These are phyloP conservation scores for Hygrocybe punicea DNA, from an alignment of 768 basidiomycete species.

Conservation along the genomic window DNA sequence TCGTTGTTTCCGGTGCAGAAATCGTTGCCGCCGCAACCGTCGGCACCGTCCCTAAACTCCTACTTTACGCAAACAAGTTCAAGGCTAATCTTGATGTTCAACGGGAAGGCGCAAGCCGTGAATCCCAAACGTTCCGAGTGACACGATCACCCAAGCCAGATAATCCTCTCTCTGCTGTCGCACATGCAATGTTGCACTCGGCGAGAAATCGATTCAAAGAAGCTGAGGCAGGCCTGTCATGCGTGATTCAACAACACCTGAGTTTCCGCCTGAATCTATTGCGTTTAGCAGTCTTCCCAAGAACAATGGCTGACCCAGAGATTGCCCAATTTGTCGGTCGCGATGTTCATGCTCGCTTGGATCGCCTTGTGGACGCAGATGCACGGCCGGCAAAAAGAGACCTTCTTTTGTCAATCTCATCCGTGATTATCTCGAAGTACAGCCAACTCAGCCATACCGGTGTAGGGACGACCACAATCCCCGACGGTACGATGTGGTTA, in stretches of 20 bases:
- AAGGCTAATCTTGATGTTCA: conserved; percentile 69
- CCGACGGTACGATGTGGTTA: conserved; percentile 59
- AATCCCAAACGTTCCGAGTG: conserved; percentile 75
- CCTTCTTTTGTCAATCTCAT: conserved; percentile 67
- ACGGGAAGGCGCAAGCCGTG: conserved; percentile 69
- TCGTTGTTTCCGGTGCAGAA: conserved; percentile 67
- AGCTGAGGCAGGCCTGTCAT: conserved; percentile 54
- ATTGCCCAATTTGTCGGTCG: conserved; percentile 71
- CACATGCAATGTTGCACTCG: conserved; percentile 76
- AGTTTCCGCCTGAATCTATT: conserved; percentile 63
- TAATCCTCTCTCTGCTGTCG: conserved; percentile 81
- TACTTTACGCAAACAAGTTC: conserved; percentile 73
- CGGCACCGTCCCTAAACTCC: conserved; percentile 71
- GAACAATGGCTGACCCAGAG: conserved; percentile 73
- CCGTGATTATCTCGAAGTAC: conserved; percentile 73
- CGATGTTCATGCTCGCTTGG: conserved; percentile 66
- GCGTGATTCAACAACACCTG: conserved; percentile 69
- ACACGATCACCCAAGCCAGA: conserved; percentile 69
- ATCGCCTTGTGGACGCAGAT: conserved; percentile 56
- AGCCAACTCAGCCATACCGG: conserved; percentile 56
- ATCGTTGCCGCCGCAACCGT: conserved; percentile 67
- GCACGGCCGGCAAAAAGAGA: conserved; percentile 54
- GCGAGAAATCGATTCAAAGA: conserved; percentile 71
- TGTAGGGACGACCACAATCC: conserved; percentile 33
- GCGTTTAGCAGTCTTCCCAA: conserved; percentile 71